Evolutionary conservation across 768 basidiomycete genomes (phyloP).

Genomic region (Daedaleopsis sinensis): DNA sequence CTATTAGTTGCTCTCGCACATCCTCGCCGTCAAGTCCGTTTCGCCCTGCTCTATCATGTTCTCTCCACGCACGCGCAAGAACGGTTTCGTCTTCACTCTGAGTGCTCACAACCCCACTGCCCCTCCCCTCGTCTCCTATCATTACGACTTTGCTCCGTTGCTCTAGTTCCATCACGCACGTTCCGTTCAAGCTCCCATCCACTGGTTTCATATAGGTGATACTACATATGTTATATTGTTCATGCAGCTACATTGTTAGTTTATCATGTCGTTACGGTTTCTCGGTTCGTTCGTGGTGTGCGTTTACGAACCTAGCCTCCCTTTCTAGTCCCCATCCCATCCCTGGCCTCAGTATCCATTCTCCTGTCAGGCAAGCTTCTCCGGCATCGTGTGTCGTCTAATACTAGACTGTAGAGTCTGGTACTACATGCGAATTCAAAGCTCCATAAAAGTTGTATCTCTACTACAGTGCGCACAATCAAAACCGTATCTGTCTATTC

Average conservation of each 20-base stretch:
- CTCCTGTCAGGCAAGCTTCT: background rate
- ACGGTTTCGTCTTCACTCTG: constrained; percentile 1
- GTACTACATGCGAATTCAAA: no score
- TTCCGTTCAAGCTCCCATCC: background rate
- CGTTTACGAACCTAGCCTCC: background rate
- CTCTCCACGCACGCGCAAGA: constrained; percentile 20
- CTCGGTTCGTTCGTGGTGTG: background rate
- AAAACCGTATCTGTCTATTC: constrained; percentile 10
- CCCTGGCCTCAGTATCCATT: no score
- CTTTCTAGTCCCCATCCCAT: background rate
- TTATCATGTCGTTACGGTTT: background rate
- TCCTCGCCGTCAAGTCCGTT: constrained; percentile 11
- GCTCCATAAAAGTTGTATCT: background rate
- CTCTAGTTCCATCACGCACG: background rate
- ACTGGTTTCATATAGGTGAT: constrained; percentile 7
- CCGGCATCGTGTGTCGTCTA: background rate
- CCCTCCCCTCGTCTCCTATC: background rate
- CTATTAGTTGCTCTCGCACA: constrained; percentile 47
- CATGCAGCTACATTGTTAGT: constrained; percentile 19
- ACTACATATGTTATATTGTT: constrained; percentile 2
- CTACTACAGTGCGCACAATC: no score
- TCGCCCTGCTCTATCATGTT: constrained; percentile 32
- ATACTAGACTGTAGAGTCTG: background rate
- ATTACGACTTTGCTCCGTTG: background rate
- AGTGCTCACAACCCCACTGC: background rate